Percentiles rank a stretch among this genome's conserved stretches.
Conservation (phyloP, 1,284 basidiomycete genomes). For the Mrakiaceae sp. region DNA sequence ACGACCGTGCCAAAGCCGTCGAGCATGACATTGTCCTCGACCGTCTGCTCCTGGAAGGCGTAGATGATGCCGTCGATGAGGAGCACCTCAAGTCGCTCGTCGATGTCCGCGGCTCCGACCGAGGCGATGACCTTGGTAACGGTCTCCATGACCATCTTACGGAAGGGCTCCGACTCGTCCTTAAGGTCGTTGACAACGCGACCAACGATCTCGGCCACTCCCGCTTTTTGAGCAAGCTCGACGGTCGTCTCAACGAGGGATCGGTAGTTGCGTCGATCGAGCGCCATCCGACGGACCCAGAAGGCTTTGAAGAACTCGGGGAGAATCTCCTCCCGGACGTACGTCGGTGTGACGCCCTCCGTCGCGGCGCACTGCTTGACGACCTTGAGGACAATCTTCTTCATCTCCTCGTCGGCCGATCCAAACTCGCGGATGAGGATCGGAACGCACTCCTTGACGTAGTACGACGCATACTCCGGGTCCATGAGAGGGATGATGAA, state of each 20-base stretch:
- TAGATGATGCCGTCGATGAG: slow-evolving; percentile 98
- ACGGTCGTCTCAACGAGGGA: slow-evolving; percentile 99
- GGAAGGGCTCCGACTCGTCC: slow-evolving; percentile 89
- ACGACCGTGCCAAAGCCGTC: slow-evolving; percentile 97
- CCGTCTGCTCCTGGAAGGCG: slow-evolving; percentile 98
- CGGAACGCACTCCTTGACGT: slow-evolving; percentile 92
- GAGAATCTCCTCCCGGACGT: slow-evolving; percentile 92
- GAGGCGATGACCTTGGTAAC: slow-evolving; percentile 92
- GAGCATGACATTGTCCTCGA: slow-evolving; percentile 97
- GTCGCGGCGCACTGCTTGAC: slow-evolving; percentile 98
- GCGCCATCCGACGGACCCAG: slow-evolving; percentile 95
- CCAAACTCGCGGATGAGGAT: slow-evolving; percentile 99
- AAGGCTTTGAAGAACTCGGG: slow-evolving; percentile 99
- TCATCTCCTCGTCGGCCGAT: slow-evolving; percentile 99
- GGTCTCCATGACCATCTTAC: slow-evolving; percentile 99
- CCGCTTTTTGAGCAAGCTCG: slow-evolving; percentile 91
- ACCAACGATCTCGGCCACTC: slow-evolving; percentile 89
- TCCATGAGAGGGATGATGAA: slow-evolving; percentile 99
- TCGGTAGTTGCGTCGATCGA: slow-evolving; percentile 89
- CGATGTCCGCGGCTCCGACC: slow-evolving; percentile 89
- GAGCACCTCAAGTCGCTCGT: slow-evolving; percentile 85
- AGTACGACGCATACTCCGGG: slow-evolving; percentile 95
- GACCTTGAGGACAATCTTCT: slow-evolving; percentile 98
- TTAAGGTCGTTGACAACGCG: slow-evolving; percentile 94
- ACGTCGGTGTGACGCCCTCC: slow-evolving; percentile 85